These are phyloP conservation scores for Basipetospora sp. DNA, from an alignment of 2,329 filamentous ascomycete genomes.

Conservation along the genomic window DNA sequence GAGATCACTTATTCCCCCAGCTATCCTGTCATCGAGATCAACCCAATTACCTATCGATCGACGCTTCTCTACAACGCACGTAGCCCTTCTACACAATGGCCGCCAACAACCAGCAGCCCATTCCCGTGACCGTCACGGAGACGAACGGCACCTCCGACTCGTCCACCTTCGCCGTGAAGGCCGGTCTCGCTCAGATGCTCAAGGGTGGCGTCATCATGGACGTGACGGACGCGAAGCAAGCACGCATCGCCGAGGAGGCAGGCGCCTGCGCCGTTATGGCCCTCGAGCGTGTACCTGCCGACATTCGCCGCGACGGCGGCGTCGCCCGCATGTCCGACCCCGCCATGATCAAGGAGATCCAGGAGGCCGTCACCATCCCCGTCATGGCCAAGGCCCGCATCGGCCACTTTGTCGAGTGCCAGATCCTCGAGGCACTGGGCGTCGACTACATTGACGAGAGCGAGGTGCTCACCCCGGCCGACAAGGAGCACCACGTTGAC, in stretches of 20 bases:
- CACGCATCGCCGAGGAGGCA: slow-evolving; percentile 92
- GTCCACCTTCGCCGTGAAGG: slow-evolving; percentile 73
- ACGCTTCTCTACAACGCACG: too few species aligned
- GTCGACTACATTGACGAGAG: slow-evolving; percentile 98
- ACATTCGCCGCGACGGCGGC: slow-evolving; percentile 83
- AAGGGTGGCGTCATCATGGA: slow-evolving; percentile 99
- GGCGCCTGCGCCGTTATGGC: slow-evolving; percentile 97
- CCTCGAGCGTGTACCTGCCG: slow-evolving; percentile 88
- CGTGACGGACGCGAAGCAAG: slow-evolving; percentile 83
- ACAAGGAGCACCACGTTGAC: slow-evolving; percentile 79
- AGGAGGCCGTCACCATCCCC: slow-evolving; percentile 85
- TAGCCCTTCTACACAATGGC: slow-evolving; percentile 1
- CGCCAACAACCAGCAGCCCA: neutral
- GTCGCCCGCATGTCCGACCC: slow-evolving; percentile 97
- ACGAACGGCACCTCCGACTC: slow-evolving; percentile 9
- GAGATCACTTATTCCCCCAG: too few species aligned
- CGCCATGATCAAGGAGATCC: slow-evolving; percentile 85
- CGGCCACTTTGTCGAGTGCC: slow-evolving; percentile 94
- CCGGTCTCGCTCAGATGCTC: slow-evolving; percentile 90
- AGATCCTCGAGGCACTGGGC: slow-evolving; percentile 87
- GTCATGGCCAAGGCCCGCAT: slow-evolving; percentile 99
- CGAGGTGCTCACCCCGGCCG: slow-evolving; percentile 91
- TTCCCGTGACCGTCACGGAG: slow-evolving; percentile 3
- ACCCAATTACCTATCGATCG: too few species aligned
- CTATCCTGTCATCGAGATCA: too few species aligned